These are phyloP conservation scores for Notholithocarpus densiflorus DNA, from an alignment of 306 rosid genomes.

Conservation along the genomic window DNA sequence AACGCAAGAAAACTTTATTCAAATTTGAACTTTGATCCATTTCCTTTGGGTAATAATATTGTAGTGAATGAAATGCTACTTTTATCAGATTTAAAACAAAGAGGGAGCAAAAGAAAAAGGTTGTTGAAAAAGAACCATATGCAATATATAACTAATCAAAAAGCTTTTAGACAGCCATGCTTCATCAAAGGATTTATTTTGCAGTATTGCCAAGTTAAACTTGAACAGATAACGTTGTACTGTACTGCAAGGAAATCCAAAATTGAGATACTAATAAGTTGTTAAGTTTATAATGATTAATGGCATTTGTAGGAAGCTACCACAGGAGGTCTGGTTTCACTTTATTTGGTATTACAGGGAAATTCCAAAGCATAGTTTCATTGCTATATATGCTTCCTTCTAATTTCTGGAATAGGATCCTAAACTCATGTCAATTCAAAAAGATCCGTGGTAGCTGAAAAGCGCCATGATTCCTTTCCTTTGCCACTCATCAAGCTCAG, in stretches of 20 bases:
- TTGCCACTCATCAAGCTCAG: too few relatives aligned
- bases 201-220: not conserved
- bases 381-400: not conserved
- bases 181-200: not conserved
- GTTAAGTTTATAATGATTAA: not conserved
- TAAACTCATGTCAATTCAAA: not conserved
- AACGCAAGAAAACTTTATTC: conserved; percentile 12
- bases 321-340: not conserved
- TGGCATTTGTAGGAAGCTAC: not conserved
- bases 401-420: not conserved
- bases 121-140: conserved; percentile 1
- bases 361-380: not conserved
- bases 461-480: not conserved
- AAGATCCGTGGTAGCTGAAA: not conserved
- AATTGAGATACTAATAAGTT: not conserved
- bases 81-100: conserved; percentile 4
- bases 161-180: not conserved
- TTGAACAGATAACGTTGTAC: not conserved
- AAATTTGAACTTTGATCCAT: conserved; percentile 9
- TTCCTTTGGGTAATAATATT: not conserved
- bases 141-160: not conserved
- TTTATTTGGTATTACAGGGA: not conserved
- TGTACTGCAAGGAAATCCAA: not conserved
- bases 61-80: not conserved
- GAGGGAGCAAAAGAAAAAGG: not conserved